These are phyloP conservation scores for Cytospora paraplurivora DNA, from an alignment of 2,329 filamentous ascomycete species.

Conservation along the genomic window DNA sequence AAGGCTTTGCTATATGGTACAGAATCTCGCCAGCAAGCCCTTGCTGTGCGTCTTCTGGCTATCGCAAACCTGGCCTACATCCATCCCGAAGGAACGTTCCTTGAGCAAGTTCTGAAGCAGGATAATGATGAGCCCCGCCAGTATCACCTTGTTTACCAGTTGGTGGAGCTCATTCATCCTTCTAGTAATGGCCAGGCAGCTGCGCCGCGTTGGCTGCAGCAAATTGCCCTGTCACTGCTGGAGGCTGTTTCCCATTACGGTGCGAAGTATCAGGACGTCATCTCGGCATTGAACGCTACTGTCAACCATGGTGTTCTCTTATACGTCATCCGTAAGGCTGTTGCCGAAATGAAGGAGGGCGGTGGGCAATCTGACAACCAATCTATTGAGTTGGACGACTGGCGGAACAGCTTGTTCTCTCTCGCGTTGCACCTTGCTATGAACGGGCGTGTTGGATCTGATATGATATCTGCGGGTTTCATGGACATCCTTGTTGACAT, in stretches of 20 bases:
- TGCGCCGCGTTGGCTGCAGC: slow-evolving; percentile 77
- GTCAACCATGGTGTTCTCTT: slow-evolving; percentile 95
- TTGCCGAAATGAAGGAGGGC: slow-evolving; percentile 73
- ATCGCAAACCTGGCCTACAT: slow-evolving; percentile 92
- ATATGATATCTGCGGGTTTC: slow-evolving; percentile 85
- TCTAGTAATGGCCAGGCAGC: slow-evolving; percentile 67
- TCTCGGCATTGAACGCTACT: slow-evolving; percentile 88
- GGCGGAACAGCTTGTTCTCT: slow-evolving; percentile 88
- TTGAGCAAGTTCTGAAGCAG: slow-evolving; percentile 81
- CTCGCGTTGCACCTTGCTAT: slow-evolving; percentile 80
- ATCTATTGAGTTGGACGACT: slow-evolving; percentile 75
- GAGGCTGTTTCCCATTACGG: slow-evolving; percentile 84
- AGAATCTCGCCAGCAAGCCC: slow-evolving; percentile 70
- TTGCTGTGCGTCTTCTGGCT: slow-evolving; percentile 81
- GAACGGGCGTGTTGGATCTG: slow-evolving; percentile 72
- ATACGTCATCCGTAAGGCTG: slow-evolving; percentile 88
- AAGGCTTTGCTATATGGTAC: slow-evolving; percentile 71
- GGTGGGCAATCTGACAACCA: slow-evolving; percentile 59
- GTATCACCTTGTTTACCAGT: slow-evolving; percentile 87
- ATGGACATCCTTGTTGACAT: slow-evolving; percentile 90
- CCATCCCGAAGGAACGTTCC: slow-evolving; percentile 77
- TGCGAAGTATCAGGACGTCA: slow-evolving; percentile 76
- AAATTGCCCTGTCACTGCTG: slow-evolving; percentile 76
- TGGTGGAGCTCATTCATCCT: slow-evolving; percentile 88
- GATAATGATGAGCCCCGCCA: slow-evolving; percentile 88